Evolutionary conservation across 176 grass and related monocot genomes (phyloP).

Genomic region (Oryza coarctata): DNA sequence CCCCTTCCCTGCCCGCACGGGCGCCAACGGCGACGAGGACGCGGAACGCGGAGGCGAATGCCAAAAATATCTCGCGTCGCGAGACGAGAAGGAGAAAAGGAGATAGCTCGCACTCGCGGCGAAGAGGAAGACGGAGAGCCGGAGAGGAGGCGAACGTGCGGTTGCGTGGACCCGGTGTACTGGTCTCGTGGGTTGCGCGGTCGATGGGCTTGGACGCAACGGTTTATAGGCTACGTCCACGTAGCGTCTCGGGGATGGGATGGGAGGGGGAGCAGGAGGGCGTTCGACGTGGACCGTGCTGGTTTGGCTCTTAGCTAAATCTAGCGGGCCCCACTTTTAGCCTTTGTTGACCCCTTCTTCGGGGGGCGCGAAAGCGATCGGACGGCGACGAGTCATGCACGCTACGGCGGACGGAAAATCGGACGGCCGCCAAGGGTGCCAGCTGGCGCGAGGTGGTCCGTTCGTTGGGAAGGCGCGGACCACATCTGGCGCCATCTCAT

Average conservation of each 20-base stretch:
- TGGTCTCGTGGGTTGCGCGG: neutral
- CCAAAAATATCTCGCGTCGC: conserved; percentile 7
- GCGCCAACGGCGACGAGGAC: neutral
- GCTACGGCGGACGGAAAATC: neutral
- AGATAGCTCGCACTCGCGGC: too few relatives aligned
- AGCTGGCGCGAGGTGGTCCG: neutral
- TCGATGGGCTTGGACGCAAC: neutral
- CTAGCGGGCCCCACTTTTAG: conserved; percentile 33
- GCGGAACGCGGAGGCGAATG: neutral
- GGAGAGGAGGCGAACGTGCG: too few relatives aligned
- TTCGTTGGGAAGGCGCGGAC: neutral
- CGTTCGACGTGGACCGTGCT: conserved; percentile 5
- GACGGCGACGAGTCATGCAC: conserved; percentile 28
- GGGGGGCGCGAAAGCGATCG: conserved; percentile 13
- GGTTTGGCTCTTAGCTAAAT: conserved; percentile 32
- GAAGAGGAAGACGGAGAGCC: neutral
- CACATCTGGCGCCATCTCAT: neutral
- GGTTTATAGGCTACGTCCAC: conserved; percentile 33
- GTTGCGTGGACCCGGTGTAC: conserved; percentile 32
- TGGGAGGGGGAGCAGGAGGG: too few relatives aligned
- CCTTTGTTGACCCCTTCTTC: conserved; percentile 35
- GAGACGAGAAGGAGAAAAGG: neutral
- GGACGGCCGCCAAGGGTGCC: neutral
- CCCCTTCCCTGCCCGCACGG: neutral
- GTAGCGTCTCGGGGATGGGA: neutral